These are phyloP conservation scores for Eucalyptus camaldulensis DNA, from an alignment of 345 rosid species.

Conservation along the genomic window DNA sequence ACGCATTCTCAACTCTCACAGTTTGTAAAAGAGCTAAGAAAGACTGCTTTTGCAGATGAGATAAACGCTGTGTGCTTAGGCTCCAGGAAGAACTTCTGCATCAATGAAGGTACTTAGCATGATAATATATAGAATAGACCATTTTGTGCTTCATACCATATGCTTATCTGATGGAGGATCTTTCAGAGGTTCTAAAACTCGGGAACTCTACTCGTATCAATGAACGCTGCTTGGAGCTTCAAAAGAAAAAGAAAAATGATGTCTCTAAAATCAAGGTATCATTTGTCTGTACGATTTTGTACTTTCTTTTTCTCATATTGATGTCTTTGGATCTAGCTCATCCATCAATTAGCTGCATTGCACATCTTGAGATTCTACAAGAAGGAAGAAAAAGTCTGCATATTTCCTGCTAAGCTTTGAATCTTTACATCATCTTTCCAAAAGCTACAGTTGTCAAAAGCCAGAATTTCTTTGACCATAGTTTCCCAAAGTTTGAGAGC, in stretches of 20 bases:
- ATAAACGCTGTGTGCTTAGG: slow-evolving; percentile 63
- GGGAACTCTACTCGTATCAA: slow-evolving; percentile 51
- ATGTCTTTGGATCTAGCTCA: not conserved
- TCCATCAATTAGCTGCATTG: not conserved
- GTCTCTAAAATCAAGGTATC: slow-evolving; percentile 64
- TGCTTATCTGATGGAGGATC: not conserved
- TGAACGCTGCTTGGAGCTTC: slow-evolving; percentile 85
- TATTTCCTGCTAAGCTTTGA: not conserved
- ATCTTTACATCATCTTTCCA: not conserved
- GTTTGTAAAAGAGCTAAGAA: slow-evolving; percentile 70
- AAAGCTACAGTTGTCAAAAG: not conserved
- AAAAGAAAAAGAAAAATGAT: slow-evolving; percentile 43
- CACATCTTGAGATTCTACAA: not conserved
- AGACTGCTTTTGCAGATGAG: slow-evolving; percentile 43
- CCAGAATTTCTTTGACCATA: not conserved
- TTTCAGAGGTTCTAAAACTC: slow-evolving; percentile 62
- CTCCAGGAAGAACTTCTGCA: slow-evolving; percentile 80
- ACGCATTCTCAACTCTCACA: slow-evolving; percentile 94
- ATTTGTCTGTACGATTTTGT: not conserved
- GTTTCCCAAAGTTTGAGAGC: not conserved
- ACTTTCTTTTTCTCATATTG: not conserved
- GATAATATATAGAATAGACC: not conserved
- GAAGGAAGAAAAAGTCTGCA: not conserved
- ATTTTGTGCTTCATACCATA: not conserved
- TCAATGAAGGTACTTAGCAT: slow-evolving; percentile 50